phyloP scores from a whole-genome alignment of 2,329 filamentous ascomycete species.

The Aspergillus flavus region DNA sequence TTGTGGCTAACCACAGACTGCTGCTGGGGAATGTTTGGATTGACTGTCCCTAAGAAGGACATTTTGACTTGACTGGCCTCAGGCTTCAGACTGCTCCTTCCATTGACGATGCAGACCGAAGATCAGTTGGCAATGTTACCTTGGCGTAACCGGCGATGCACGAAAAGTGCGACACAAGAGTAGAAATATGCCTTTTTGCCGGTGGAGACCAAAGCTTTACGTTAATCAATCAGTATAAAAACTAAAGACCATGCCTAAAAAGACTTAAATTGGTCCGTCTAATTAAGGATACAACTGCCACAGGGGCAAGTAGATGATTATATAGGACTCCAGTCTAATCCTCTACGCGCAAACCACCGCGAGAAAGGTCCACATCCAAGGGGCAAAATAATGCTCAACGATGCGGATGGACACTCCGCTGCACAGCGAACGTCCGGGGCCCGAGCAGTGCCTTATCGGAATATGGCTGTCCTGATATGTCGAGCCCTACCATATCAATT shows the following conservation, averaged over 20 bases:
- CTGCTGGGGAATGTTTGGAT: neutral
- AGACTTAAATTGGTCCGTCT: neutral
- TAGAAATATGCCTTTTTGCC: neutral
- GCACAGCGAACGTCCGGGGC: conserved; percentile 1
- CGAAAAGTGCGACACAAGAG: neutral
- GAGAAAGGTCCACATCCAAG: neutral
- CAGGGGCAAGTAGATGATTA: neutral
- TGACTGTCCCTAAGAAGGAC: conserved; percentile 1
- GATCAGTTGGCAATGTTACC: neutral
- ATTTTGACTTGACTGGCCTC: neutral
- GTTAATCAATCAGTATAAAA: neutral
- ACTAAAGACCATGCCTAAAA: neutral
- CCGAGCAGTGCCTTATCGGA: neutral
- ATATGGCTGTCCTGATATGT: neutral
- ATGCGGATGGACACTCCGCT: neutral
- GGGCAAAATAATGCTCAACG: neutral
- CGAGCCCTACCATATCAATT: neutral
- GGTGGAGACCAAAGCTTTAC: neutral
- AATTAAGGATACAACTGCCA: neutral
- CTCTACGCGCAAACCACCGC: neutral
- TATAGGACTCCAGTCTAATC: neutral
- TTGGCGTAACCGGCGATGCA: neutral
- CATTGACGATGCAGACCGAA: neutral
- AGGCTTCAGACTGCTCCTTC: neutral
- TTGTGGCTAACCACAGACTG: conserved; percentile 2